These are phyloP conservation scores for Kwoniella shandongensis DNA, from an alignment of 768 basidiomycete species.

Conservation along the genomic window DNA sequence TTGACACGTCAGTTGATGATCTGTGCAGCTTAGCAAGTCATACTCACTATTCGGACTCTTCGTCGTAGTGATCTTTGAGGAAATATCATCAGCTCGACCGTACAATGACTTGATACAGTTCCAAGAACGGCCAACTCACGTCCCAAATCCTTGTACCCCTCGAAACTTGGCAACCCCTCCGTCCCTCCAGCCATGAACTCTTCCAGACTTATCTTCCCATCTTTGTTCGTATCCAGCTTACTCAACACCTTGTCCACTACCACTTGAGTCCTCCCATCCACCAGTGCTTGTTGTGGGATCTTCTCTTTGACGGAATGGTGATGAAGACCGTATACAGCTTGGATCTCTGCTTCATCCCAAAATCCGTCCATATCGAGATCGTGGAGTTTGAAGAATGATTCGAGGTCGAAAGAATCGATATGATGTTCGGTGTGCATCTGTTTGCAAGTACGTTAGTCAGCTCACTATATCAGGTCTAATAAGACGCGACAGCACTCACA, in stretches of 20 bases:
- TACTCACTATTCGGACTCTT: slow-evolving; percentile 54
- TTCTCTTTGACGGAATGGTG: slow-evolving; percentile 80
- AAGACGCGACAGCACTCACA: slow-evolving; percentile 61
- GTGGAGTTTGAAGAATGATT: slow-evolving; percentile 93
- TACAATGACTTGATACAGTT: too few relatives aligned
- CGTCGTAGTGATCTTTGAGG: slow-evolving; percentile 48
- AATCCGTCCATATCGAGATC: slow-evolving; percentile 82
- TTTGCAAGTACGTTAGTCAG: background rate
- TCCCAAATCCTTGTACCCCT: slow-evolving; percentile 52
- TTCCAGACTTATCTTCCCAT: slow-evolving; percentile 58
- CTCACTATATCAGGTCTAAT: background rate
- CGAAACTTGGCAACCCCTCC: slow-evolving; percentile 52
- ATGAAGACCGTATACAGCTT: slow-evolving; percentile 94
- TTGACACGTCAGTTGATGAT: slow-evolving; percentile 8
- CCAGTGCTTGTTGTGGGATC: slow-evolving; percentile 64
- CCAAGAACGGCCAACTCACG: too few relatives aligned
- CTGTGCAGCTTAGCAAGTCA: background rate
- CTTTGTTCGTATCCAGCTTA: slow-evolving; percentile 69
- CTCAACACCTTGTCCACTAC: slow-evolving; percentile 72
- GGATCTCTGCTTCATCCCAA: slow-evolving; percentile 84
- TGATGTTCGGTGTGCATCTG: slow-evolving; percentile 52
- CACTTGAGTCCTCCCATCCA: slow-evolving; percentile 75
- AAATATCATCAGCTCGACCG: too few relatives aligned
- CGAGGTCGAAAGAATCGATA: slow-evolving; percentile 64
- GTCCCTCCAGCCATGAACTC: slow-evolving; percentile 52